Evolutionary conservation across 2,329 filamentous ascomycete species (phyloP).

Genomic region (Pestalotiopsis fici): DNA sequence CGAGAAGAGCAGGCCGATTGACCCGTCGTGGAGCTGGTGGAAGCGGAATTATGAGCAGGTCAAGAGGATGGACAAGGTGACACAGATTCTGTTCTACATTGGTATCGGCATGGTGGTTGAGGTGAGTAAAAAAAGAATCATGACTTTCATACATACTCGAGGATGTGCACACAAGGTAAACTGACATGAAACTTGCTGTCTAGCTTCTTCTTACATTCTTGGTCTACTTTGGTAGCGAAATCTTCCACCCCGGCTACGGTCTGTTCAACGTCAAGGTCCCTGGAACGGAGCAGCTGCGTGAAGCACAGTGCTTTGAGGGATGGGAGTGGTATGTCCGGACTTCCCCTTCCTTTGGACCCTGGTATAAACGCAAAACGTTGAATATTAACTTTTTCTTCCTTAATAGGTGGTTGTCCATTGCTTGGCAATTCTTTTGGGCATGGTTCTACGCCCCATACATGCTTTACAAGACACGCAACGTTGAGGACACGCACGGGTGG

Average conservation of each 20-base stretch:
- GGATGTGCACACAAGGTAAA: neutral
- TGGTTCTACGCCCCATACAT: constrained; percentile 63
- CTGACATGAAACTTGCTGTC: neutral
- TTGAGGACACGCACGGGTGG: constrained; percentile 69
- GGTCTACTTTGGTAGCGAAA: constrained; percentile 64
- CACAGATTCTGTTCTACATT: constrained; percentile 51
- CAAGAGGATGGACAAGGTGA: constrained; percentile 44
- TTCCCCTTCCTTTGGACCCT: neutral
- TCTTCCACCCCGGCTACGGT: constrained; percentile 64
- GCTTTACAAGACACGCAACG: constrained; percentile 60
- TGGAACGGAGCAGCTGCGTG: constrained; percentile 51
- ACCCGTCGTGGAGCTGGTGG: constrained; percentile 19
- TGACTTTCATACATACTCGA: neutral
- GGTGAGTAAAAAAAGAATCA: constrained; percentile 35
- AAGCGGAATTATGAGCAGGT: constrained; percentile 31
- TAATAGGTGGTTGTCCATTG: constrained; percentile 63
- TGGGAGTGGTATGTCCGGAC: constrained; percentile 62
- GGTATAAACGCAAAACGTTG: neutral
- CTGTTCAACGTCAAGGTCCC: constrained; percentile 62
- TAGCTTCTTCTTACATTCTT: constrained; percentile 60
- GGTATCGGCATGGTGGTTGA: constrained; percentile 56
- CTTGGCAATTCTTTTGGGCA: constrained; percentile 67
- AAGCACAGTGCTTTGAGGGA: constrained; percentile 44
- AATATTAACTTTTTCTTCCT: neutral
- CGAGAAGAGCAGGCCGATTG: constrained; percentile 22